Conservation (phyloP, 495 filamentous ascomycete species). For the Rusavskia elegans region DNA sequence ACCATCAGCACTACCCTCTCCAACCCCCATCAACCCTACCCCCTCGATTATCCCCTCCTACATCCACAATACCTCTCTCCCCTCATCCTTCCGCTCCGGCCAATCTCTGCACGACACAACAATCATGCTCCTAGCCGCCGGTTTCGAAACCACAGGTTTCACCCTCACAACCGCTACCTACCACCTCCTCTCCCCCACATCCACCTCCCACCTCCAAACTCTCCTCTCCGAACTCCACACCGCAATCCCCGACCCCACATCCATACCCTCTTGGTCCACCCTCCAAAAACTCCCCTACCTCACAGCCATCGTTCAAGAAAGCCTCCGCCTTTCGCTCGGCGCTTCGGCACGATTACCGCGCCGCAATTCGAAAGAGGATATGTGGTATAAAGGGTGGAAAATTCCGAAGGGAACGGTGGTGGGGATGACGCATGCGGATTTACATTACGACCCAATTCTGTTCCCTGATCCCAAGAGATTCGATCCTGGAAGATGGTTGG, state of each 20-base stretch:
- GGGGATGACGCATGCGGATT: slow-evolving; percentile 16
- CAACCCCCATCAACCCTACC: no score
- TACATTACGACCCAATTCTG: slow-evolving; percentile 18
- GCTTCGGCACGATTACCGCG: slow-evolving; percentile 12
- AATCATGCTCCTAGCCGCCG: slow-evolving; percentile 15
- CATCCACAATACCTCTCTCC: slow-evolving; percentile 9
- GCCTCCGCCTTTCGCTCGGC: slow-evolving; percentile 22
- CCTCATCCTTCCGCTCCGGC: slow-evolving; percentile 12
- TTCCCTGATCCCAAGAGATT: slow-evolving; percentile 24
- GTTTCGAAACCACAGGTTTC: slow-evolving; percentile 21
- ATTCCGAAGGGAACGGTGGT: slow-evolving; percentile 21
- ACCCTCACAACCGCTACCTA: slow-evolving; percentile 16
- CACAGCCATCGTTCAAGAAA: slow-evolving; percentile 26
- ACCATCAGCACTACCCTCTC: no score
- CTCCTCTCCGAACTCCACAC: slow-evolving; percentile 12
- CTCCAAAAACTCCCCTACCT: slow-evolving; percentile 23
- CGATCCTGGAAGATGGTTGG: slow-evolving; percentile 30
- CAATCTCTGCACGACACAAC: slow-evolving; percentile 14
- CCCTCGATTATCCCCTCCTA: not conserved
- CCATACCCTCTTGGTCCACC: slow-evolving; percentile 4
- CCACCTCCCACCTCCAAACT: not conserved
- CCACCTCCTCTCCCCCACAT: slow-evolving; percentile 11
- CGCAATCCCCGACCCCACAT: slow-evolving; percentile 10
- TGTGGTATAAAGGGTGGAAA: slow-evolving; percentile 11
- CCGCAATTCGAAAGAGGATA: slow-evolving; percentile 5